Conservation (phyloP, 495 filamentous ascomycete species). For the Annulohypoxylon moriforme region DNA sequence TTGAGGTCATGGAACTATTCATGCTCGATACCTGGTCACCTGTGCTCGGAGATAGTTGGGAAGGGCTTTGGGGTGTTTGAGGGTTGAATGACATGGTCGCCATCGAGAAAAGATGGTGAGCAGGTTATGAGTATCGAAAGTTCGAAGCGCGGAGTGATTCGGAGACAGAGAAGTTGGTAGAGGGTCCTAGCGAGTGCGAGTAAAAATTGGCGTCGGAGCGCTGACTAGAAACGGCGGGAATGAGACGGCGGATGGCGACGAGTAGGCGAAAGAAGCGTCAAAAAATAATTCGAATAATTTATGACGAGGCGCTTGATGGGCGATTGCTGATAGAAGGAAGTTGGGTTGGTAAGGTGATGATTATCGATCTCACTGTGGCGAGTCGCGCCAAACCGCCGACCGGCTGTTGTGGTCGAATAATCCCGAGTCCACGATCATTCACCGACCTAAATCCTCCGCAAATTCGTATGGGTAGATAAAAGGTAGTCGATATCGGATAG, state of each 20-base stretch:
- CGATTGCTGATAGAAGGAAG: conserved; percentile 26
- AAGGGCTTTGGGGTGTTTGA: conserved; percentile 70
- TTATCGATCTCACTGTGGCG: conserved; percentile 48
- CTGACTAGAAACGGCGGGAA: conserved; percentile 23
- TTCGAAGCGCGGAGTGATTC: conserved; percentile 24
- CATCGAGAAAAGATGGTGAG: conserved; percentile 44
- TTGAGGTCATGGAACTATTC: conserved; percentile 57
- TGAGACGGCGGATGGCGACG: conserved; percentile 20
- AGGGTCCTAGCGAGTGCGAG: conserved; percentile 5
- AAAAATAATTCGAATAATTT: conserved; percentile 21
- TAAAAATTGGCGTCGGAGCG: conserved; percentile 27
- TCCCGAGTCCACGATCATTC: conserved; percentile 47
- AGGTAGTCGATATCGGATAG: conserved; percentile 10
- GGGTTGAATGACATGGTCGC: conserved; percentile 67
- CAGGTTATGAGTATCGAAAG: conserved; percentile 12
- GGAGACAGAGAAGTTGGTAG: conserved; percentile 18
- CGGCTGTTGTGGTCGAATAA: conserved; percentile 46
- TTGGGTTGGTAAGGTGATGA: conserved; percentile 42
- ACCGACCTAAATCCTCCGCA: conserved; percentile 34
- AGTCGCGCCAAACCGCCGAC: conserved; percentile 57
- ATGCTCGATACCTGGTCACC: conserved; percentile 58
- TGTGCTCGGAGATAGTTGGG: conserved; percentile 61
- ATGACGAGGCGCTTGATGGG: conserved; percentile 45
- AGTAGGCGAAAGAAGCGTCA: conserved; percentile 15
- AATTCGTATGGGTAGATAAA: conserved; percentile 30